A percentile compares a stretch with the other conserved stretches of the same genome.
phyloP scores from a whole-genome alignment of 2,329 filamentous ascomycete genomes.

The Raffaelea deltoideospora region DNA sequence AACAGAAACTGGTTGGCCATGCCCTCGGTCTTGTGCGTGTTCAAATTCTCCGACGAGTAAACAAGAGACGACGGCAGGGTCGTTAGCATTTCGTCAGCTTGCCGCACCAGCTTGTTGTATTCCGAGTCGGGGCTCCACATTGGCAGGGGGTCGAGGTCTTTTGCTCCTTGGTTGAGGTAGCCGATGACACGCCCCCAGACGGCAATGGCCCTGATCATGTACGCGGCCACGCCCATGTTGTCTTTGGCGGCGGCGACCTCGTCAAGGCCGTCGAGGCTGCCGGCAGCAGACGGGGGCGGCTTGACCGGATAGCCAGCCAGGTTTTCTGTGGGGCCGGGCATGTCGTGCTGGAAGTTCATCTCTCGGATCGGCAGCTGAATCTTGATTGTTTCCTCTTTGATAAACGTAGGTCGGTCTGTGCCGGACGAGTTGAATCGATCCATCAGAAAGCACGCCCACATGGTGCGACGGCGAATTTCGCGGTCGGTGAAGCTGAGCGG shows the following conservation, averaged over 20 bases:
- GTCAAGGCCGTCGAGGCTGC: constrained; percentile 47
- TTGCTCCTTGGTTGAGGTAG: constrained; percentile 82
- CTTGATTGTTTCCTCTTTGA: constrained; percentile 75
- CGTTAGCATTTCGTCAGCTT: constrained; percentile 54
- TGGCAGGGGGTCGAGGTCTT: constrained; percentile 57
- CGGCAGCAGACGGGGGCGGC: constrained; percentile 31
- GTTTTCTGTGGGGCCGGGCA: constrained; percentile 74
- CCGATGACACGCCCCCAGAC: constrained; percentile 83
- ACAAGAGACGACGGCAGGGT: constrained; percentile 55
- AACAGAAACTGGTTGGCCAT: constrained; percentile 87
- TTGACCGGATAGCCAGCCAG: constrained; percentile 40
- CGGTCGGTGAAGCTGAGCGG: constrained; percentile 80
- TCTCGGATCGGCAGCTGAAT: constrained; percentile 88
- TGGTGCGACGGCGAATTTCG: constrained; percentile 81
- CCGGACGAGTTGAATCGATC: constrained; percentile 95
- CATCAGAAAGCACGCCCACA: constrained; percentile 98
- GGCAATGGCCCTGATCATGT: constrained; percentile 71
- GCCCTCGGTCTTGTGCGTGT: constrained; percentile 68
- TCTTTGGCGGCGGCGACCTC: constrained; percentile 51
- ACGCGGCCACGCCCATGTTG: constrained; percentile 91
- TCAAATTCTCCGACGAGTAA: constrained; percentile 70
- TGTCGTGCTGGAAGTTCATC: constrained; percentile 77
- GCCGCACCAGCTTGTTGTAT: constrained; percentile 54
- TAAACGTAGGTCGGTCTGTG: constrained; percentile 80
- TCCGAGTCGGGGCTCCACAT: constrained; percentile 75